Percentiles rank a stretch among this genome's conserved stretches.
These are phyloP conservation scores for Piromyces finnis DNA, from an alignment of 192 early-diverging fungal species.

Conservation along the genomic window DNA sequence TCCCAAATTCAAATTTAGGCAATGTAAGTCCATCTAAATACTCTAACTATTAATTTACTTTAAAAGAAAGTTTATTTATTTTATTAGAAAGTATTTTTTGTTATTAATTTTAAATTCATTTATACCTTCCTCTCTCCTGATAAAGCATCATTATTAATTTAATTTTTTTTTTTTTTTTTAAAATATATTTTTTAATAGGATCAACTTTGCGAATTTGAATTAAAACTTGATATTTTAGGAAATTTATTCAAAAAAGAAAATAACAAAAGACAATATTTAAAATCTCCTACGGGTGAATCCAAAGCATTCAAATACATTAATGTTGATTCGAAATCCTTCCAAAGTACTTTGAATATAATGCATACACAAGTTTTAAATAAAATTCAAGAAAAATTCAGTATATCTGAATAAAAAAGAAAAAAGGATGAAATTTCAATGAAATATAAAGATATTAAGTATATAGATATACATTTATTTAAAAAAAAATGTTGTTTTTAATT, in stretches of 20 bases:
- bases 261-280: background rate
- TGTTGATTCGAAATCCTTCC: background rate
- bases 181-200: too few species aligned
- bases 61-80: too few species aligned
- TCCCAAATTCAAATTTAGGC: background rate
- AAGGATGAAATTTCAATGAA: too few species aligned
- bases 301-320: background rate
- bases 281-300: background rate
- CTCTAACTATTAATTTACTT: too few species aligned
- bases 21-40: background rate
- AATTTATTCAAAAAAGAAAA: background rate
- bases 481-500: too few species aligned
- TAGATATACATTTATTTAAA: too few species aligned
- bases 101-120: too few species aligned
- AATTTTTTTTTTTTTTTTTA: too few species aligned
- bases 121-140: too few species aligned
- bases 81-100: too few species aligned
- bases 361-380: background rate
- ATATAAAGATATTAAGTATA: too few species aligned
- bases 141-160: too few species aligned
- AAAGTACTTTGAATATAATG: background rate
- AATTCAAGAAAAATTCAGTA: background rate
- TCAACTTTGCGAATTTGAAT: background rate
- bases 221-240: background rate
- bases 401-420: background rate